Conservation (phyloP, 352 stramenopile genomes). For the Globisporangium perplexum region DNA sequence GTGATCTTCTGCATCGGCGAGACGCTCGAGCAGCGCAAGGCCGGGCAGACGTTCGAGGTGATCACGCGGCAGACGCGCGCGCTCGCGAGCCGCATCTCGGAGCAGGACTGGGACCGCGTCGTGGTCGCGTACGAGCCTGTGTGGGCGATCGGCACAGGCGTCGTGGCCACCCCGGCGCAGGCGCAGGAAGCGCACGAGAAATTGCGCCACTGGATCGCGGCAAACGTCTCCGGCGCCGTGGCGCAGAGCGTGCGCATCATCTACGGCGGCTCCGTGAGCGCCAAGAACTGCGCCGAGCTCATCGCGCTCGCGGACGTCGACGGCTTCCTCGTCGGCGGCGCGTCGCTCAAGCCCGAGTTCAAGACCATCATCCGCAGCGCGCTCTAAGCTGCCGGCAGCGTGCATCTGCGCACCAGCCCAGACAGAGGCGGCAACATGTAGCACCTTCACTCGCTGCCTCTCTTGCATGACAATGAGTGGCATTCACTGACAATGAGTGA, state of each 20-base stretch:
- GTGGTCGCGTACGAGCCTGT: slow-evolving; percentile 97
- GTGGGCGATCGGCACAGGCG: slow-evolving; percentile 97
- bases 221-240: slow-evolving; percentile 61
- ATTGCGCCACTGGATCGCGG: slow-evolving; percentile 67
- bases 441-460: too few species aligned
- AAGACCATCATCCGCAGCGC: slow-evolving; percentile 76
- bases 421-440: too few species aligned
- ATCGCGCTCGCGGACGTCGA: slow-evolving; percentile 85
- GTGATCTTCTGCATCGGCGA: slow-evolving; percentile 98
- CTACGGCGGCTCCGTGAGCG: slow-evolving; percentile 93
- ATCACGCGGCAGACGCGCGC: slow-evolving; percentile 94
- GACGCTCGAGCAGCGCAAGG: slow-evolving; percentile 88
- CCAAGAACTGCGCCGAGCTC: slow-evolving; percentile 86
- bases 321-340: slow-evolving; percentile 93
- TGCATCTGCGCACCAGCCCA: too few species aligned
- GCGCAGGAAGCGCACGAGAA: slow-evolving; percentile 92
- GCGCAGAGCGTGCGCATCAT: slow-evolving; percentile 82
- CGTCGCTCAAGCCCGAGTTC: slow-evolving; percentile 92
- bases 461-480: too few species aligned
- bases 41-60: slow-evolving; percentile 89
- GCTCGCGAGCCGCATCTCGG: slow-evolving; percentile 79
- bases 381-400: slow-evolving; percentile 29
- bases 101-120: slow-evolving; percentile 76
- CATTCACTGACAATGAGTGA: too few species aligned
- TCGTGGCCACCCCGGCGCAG: slow-evolving; percentile 94